Base-by-base conservation (phyloP, 2,329 filamentous ascomycete species). In the Pseudopithomyces chartarum region DNA sequence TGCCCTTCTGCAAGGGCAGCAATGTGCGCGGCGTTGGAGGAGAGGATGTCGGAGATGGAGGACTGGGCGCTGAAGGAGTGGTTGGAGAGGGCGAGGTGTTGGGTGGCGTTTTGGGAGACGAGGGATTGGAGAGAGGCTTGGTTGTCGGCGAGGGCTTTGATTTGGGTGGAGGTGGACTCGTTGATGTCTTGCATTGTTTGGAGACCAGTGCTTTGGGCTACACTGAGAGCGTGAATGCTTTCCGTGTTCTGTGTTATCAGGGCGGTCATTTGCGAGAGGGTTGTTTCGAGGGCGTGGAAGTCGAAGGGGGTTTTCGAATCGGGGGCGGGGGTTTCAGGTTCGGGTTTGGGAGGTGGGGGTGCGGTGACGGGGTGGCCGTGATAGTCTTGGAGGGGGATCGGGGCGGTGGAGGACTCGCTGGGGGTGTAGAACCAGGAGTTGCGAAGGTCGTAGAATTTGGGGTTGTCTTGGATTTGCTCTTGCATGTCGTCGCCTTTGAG, bases 151-250 rank as follows among this genome's bases (percentile, higher is more conserved):
- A 75, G 67, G 2, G 63, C 63, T 55, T 73, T 75, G 54, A 75
- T 74, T 52, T 75, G 73, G 5, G 67, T 66, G 19, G 62, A 63
- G 51, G 70, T 74, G 6, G 70, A 67, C 45, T 75, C 71, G 47
- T 73, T 73, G 58, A 75, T 74, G 43, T 73, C 69, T 43, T 75
- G 73, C 73, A 75, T 75, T 42, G 62, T 64, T 49, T 71, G 66
- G 2, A 75, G 64, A 6, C 73, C 73, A 1, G 62, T 62, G 10
- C 70, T 73, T 42, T 75, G 73, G 10, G 71, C 73, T 8, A 73
- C 71, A 2, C 61, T 65, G 6, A 75, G 67, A 5, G 73, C 73
- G 4, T 65, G 65, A 26, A 75, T 74, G 20, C 73, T 70, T 23
- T 69, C 63, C 3, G 62, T 66, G 50, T 73, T 75, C 36, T 62